Evolutionary conservation across 768 basidiomycete species (phyloP).

Genomic region (Lentinula aciculospora): DNA sequence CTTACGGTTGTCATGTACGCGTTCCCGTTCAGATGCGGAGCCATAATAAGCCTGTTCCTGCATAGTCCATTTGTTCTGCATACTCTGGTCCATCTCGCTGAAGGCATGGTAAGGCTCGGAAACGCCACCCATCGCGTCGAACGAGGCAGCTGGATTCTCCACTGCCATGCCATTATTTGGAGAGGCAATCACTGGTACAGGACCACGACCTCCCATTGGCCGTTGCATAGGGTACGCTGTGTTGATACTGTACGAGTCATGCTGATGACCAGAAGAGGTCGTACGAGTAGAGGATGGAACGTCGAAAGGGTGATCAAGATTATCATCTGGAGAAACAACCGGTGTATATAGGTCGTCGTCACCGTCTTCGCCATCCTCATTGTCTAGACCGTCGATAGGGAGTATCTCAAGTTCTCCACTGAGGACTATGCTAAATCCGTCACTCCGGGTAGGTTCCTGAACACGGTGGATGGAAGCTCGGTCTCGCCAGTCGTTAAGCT

Average conservation of each 20-base stretch:
- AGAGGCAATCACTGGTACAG: slow-evolving; percentile 40
- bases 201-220: slow-evolving; percentile 18
- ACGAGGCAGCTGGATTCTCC: slow-evolving; percentile 39
- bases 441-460: slow-evolving; percentile 68
- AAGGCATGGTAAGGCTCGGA: neutral
- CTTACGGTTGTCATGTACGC: neutral
- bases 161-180: slow-evolving; percentile 36
- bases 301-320: slow-evolving; percentile 8
- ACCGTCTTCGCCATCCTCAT: slow-evolving; percentile 43
- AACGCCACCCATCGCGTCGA: slow-evolving; percentile 31
- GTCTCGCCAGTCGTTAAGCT: slow-evolving; percentile 92
- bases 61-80: slow-evolving; percentile 1
- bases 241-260: slow-evolving; percentile 8
- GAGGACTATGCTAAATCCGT: slow-evolving; percentile 67
- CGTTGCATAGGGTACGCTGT: slow-evolving; percentile 9
- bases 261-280: slow-evolving; percentile 11
- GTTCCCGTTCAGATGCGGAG: neutral
- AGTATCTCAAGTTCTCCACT: slow-evolving; percentile 66
- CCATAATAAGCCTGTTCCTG: neutral
- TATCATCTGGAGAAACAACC: slow-evolving; percentile 20
- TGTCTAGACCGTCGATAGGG: slow-evolving; percentile 50
- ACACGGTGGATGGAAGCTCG: slow-evolving; percentile 64
- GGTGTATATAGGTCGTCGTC: slow-evolving; percentile 35
- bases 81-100: neutral
- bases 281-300: neutral